phyloP scores from a whole-genome alignment of 1,284 basidiomycete species.

The Papiliotrema terrestris region DNA sequence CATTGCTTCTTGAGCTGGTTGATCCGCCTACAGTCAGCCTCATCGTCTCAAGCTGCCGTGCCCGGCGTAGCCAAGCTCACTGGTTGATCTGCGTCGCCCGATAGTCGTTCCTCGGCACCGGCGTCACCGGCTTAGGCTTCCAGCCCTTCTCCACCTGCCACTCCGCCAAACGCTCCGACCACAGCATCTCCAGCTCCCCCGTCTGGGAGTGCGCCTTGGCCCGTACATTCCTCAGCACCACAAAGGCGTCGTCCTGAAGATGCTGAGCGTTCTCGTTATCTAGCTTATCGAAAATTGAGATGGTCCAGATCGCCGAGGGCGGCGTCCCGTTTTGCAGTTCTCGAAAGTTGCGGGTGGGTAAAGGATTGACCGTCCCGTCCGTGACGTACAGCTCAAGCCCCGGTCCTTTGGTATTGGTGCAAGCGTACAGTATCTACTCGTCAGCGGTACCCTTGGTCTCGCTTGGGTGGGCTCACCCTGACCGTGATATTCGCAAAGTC shows the following conservation, averaged over 20 bases:
- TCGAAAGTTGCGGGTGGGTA: conserved; percentile 26
- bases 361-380: conserved; percentile 30
- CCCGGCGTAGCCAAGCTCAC: conserved; percentile 15
- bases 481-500: conserved; percentile 19
- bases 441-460: not conserved
- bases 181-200: conserved; percentile 28
- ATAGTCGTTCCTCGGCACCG: conserved; percentile 13
- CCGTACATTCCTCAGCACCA: conserved; percentile 27
- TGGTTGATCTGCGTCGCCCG: conserved; percentile 22
- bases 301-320: conserved; percentile 9
- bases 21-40: conserved; percentile 10
- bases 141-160: conserved; percentile 22
- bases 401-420: conserved; percentile 7
- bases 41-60: not conserved
- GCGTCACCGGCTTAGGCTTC: conserved; percentile 7
- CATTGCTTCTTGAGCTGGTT: conserved; percentile 5
- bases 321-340: conserved; percentile 12
- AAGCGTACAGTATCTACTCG: conserved; percentile 18
- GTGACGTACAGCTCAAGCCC: conserved; percentile 32
- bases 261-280: not conserved
- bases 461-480: conserved; percentile 21
- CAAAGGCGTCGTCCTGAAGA: not conserved
- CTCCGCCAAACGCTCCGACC: conserved; percentile 27
- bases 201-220: conserved; percentile 15
- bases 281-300: conserved; percentile 16